These are phyloP conservation scores for Prunus dulcis DNA, from an alignment of 306 rosid species.

Conservation along the genomic window DNA sequence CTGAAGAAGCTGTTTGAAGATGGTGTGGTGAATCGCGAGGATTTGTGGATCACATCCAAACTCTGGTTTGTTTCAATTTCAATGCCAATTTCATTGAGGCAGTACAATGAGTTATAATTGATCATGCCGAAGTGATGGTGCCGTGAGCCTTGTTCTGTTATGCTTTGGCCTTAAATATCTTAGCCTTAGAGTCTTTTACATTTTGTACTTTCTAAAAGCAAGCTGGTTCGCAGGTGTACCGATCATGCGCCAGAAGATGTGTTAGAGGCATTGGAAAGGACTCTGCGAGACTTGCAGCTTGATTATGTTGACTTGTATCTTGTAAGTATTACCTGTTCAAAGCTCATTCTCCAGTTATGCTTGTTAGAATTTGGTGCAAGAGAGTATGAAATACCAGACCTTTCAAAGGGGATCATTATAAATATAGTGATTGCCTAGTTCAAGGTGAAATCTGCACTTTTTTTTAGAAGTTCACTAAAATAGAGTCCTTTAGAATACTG, in stretches of 20 bases:
- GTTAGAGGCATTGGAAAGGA: constrained; percentile 44
- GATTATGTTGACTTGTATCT: constrained; percentile 63
- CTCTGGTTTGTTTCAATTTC: constrained; percentile 57
- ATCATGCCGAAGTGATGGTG: neutral
- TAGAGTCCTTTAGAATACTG: neutral
- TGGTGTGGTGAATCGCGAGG: constrained; percentile 73
- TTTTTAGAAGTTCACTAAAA: neutral
- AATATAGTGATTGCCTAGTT: neutral
- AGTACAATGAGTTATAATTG: neutral
- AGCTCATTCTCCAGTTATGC: neutral
- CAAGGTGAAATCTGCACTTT: neutral
- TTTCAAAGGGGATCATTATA: neutral
- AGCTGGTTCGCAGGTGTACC: constrained; percentile 41
- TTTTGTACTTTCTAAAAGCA: neutral
- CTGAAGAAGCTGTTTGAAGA: constrained; percentile 71
- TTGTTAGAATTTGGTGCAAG: neutral
- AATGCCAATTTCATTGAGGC: constrained; percentile 2
- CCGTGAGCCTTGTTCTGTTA: neutral
- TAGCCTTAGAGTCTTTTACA: neutral
- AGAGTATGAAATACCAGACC: neutral
- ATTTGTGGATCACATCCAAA: constrained; percentile 87
- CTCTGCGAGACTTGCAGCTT: constrained; percentile 48
- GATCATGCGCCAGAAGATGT: constrained; percentile 56
- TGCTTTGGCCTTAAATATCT: neutral
- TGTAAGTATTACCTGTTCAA: constrained; percentile 38